Base-by-base conservation (phyloP, 495 filamentous ascomycete genomes). In the Achaetomiella virescens region DNA sequence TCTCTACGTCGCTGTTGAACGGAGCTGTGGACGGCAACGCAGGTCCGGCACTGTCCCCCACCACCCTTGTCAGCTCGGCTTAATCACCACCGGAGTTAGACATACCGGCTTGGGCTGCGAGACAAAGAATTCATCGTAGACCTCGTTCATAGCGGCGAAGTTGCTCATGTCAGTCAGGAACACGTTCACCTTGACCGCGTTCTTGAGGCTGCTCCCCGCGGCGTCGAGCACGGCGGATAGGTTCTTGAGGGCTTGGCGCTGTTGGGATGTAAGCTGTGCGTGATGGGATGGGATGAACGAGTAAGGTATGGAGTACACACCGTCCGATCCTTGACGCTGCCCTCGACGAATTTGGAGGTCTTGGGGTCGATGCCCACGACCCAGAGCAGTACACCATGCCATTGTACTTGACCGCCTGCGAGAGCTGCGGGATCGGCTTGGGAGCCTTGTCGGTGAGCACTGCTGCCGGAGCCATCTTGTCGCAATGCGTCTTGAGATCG, bases 141-240 rank as follows among this genome's bases (percentile, higher is more conserved):
- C 79, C 38, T 72, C 72, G 55, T 84, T 87, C 80, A 88, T 82
- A 22, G 79, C 75, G 5, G 76, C 78, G 62, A 86, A 88, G 62
- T 87, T 76, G 51, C 77, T 75, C 83, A 88, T 87, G 54, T 77
- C 73, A 6, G 80, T 81, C 17, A 89, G 58, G 64, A 85, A 89
- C 33, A 87, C 74, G 61, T 84, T 85, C 55, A 84, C 77, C 69
- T 87, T 85, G 63, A 87, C 76, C 1, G 83, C 80, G 57, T 85
- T 84, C 18, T 74, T 68, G 44, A 86, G 68, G 41, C 72, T 74
- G 49, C 78, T 80, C 3, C 82, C 83, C 3, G 82, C 81, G 21
- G 75, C 81, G 43, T 79, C 74, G 54, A 87, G 83, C 25, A 88
- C 73, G 44, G 75, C 74, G 6, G 76, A 73, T 12, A 88, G 71